These are phyloP conservation scores for Zygoascus sp. DNA, from an alignment of 1,139 yeast genomes.

Conservation along the genomic window DNA sequence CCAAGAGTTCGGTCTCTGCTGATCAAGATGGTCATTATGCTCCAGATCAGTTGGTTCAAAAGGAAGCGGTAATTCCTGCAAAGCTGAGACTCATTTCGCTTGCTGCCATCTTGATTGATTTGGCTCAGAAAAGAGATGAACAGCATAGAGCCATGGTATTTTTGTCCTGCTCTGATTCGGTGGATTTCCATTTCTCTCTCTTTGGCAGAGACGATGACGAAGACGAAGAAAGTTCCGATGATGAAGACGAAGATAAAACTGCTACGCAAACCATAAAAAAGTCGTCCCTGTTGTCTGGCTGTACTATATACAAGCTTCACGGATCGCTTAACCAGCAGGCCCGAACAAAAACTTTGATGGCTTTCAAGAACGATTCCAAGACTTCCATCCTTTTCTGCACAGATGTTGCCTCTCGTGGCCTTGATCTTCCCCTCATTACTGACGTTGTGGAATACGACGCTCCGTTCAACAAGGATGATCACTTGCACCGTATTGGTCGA, in stretches of 20 bases:
- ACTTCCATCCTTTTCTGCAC: conserved; percentile 78
- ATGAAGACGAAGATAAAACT: conserved; percentile 24
- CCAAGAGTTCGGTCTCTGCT: conserved; percentile 3
- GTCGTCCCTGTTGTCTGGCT: conserved; percentile 17
- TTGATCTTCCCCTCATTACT: conserved; percentile 68
- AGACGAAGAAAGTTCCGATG: conserved; percentile 24
- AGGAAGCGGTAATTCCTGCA: conserved; percentile 79
- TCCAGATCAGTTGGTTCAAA: conserved; percentile 87
- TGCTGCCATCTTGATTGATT: conserved; percentile 56
- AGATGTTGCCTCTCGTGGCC: conserved; percentile 91
- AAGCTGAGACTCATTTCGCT: conserved; percentile 80
- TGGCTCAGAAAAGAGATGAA: conserved; percentile 37
- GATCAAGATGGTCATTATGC: conserved; percentile 43
- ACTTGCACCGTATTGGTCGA: conserved; percentile 91
- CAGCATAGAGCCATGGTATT: conserved; percentile 69
- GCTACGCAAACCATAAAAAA: conserved; percentile 21
- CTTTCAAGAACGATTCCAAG: conserved; percentile 43
- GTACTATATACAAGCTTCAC: conserved; percentile 52
- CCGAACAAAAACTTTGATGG: conserved; percentile 70
- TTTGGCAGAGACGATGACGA: conserved; percentile 40
- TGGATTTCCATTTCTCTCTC: conserved; percentile 79
- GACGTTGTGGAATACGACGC: conserved; percentile 86
- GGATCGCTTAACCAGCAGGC: conserved; percentile 84
- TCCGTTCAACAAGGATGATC: conserved; percentile 89
- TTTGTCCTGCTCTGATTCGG: conserved; percentile 91